Evolutionary conservation across 768 basidiomycete species (phyloP), one percentile per base, ranked within the genome.

Genomic region (Mycena sanguinolenta): DNA sequence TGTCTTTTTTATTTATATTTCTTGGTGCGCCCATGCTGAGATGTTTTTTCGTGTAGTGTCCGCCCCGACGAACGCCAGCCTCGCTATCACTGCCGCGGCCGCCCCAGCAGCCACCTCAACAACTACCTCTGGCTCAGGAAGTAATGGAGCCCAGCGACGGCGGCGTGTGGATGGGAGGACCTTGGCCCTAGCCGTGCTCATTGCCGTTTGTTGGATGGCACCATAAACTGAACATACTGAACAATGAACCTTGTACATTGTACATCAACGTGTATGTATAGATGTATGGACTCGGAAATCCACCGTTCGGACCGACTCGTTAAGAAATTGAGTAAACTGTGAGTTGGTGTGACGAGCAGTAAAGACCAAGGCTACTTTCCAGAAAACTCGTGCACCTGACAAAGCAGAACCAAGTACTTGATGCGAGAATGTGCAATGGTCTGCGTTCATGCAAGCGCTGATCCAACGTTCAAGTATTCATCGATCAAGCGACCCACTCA

Each of bases 61-160:
- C 17, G 71, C 71, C 13, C 49, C 71, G 27, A 54, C 64, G 30
- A 73, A 73, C 30, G 46, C 59, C 39, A 73, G 67, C 39, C 64
- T 73, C 38, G 52, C 63, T 12, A 63, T 73, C 7, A 28, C 63
- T 8, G 30, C 71, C 23, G 62, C 70, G 4, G 62, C 55, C 6
- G 32, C 63, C 39, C 16, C 39, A 23, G 57, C 21, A 8, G 38
- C 64, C 10, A 50, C 69, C 0, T 52, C 52, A 1, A 7, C 69
- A 25, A 57, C 58, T 19, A 30, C 49, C 21, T 5, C 44, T 7
- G 21, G 8, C 10, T 34, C 49, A 30, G 46, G 28, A 21, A 61
- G 39, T 46, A 70, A 32, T 30, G 58, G 42, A 3, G 60, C 60
- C 4, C 25, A 61, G 39, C 49, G 65, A 32, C 39, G 58, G 42